Evolutionary conservation across 2,329 filamentous ascomycete genomes (phyloP).

Genomic region (Scedosporium aurantiacum): DNA sequence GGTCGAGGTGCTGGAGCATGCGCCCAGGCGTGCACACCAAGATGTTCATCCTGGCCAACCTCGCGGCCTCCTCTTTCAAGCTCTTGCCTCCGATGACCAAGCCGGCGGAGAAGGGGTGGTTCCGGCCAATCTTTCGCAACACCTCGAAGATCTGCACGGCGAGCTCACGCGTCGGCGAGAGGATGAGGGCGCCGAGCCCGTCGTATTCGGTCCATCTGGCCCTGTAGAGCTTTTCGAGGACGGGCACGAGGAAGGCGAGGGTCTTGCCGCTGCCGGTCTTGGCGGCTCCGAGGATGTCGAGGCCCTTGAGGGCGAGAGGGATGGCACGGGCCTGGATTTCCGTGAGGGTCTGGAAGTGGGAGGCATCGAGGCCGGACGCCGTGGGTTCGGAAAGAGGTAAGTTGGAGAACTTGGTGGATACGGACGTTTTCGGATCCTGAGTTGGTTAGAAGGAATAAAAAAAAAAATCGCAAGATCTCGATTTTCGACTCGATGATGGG

Average conservation of each 20-base stretch:
- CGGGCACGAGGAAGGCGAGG: slow-evolving; percentile 79
- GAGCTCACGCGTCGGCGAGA: slow-evolving; percentile 88
- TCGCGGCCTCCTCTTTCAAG: slow-evolving; percentile 74
- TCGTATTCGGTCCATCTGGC: slow-evolving; percentile 83
- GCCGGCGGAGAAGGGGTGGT: slow-evolving; percentile 85
- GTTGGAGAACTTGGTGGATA: slow-evolving; percentile 63
- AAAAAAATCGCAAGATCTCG: too few relatives aligned
- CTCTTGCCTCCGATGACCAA: slow-evolving; percentile 90
- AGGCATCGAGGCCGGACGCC: slow-evolving; percentile 64
- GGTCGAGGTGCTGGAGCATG: slow-evolving; percentile 91
- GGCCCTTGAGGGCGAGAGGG: slow-evolving; percentile 71
- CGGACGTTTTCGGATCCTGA: slow-evolving; percentile 48
- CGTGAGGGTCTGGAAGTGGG: slow-evolving; percentile 82
- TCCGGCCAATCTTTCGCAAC: slow-evolving; percentile 74
- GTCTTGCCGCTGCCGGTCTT: slow-evolving; percentile 96
- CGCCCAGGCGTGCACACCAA: slow-evolving; percentile 89
- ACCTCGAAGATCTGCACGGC: slow-evolving; percentile 97
- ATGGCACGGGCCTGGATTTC: slow-evolving; percentile 89
- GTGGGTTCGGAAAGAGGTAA: slow-evolving; percentile 80
- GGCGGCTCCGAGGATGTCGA: slow-evolving; percentile 84
- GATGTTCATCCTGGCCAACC: slow-evolving; percentile 88
- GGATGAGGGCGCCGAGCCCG: slow-evolving; percentile 82
- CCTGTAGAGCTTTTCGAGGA: slow-evolving; percentile 85
- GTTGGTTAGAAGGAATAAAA: neutral
- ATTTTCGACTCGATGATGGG: neutral